A percentile compares a stretch with the other conserved stretches of the same genome.
Evolutionary conservation across 495 filamentous ascomycete species (phyloP).

Genomic region (Aspergillus nanangensis): DNA sequence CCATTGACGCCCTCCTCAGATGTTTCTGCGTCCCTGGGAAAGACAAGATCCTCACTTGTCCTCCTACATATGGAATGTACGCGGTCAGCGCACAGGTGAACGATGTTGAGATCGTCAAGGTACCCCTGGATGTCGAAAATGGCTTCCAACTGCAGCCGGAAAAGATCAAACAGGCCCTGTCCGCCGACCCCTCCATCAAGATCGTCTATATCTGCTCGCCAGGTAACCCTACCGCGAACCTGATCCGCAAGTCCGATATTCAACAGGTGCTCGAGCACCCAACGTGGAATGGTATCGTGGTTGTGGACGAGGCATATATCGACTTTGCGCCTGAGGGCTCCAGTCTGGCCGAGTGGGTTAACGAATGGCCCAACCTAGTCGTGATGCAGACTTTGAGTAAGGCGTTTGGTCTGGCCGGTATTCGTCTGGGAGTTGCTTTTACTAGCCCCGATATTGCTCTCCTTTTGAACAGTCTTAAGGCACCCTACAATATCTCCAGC

Average conservation of each 20-base stretch:
- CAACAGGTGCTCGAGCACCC: conserved; percentile 73
- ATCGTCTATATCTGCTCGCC: conserved; percentile 88
- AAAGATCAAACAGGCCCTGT: conserved; percentile 61
- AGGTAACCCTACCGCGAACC: conserved; percentile 83
- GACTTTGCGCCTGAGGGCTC: conserved; percentile 82
- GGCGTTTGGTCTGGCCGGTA: conserved; percentile 92
- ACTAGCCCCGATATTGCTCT: conserved; percentile 64
- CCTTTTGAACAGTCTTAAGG: conserved; percentile 86
- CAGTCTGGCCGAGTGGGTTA: conserved; percentile 88
- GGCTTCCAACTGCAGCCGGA: conserved; percentile 67
- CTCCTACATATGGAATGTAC: conserved; percentile 99
- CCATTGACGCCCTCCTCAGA: conserved; percentile 87
- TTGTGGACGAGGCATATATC: conserved; percentile 95
- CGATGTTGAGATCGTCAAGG: conserved; percentile 79
- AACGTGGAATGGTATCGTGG: conserved; percentile 90
- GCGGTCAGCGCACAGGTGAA: conserved; percentile 89
- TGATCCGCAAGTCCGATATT: conserved; percentile 75
- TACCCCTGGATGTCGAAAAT: conserved; percentile 61
- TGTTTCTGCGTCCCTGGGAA: conserved; percentile 85
- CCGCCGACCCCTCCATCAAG: conserved; percentile 68
- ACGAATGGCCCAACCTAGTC: conserved; percentile 91
- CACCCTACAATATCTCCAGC: conserved; percentile 89
- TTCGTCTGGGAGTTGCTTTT: conserved; percentile 70
- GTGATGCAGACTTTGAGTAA: conserved; percentile 98
- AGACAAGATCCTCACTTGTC: conserved; percentile 90